Conservation (phyloP, 371 early-diverging fungal genomes). For the Mucor ambiguus region DNA sequence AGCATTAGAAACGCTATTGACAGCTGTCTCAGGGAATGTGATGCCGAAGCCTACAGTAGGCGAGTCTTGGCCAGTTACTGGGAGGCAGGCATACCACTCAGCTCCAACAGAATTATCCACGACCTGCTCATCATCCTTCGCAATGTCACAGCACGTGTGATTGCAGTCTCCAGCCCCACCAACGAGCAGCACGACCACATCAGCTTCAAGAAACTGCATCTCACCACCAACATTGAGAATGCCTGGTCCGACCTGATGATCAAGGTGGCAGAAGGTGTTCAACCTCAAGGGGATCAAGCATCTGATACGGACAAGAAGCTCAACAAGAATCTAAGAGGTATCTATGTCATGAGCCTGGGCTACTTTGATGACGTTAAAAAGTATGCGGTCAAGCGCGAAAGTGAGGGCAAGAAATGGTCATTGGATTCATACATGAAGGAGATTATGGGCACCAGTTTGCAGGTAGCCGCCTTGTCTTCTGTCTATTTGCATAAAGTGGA, state of each 20-base stretch:
- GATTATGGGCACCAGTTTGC: slow-evolving; percentile 59
- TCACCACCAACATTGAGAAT: slow-evolving; percentile 32
- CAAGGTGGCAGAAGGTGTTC: slow-evolving; percentile 22
- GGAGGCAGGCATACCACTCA: slow-evolving; percentile 41
- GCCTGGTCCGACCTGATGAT: slow-evolving; percentile 48
- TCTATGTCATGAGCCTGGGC: slow-evolving; percentile 56
- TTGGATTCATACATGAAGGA: slow-evolving; percentile 50
- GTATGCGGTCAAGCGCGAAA: slow-evolving; percentile 40
- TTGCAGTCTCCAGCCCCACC: slow-evolving; percentile 21
- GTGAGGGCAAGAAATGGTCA: slow-evolving; percentile 45
- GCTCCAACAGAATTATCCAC: slow-evolving; percentile 49
- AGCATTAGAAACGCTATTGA: slow-evolving; percentile 49
- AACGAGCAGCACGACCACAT: slow-evolving; percentile 11
- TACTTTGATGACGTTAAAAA: slow-evolving; percentile 54
- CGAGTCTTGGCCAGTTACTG: slow-evolving; percentile 41
- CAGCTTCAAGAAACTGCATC: slow-evolving; percentile 16
- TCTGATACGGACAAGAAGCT: slow-evolving; percentile 28
- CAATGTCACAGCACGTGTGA: slow-evolving; percentile 47
- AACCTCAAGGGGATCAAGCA: slow-evolving; percentile 12
- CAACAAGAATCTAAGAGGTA: slow-evolving; percentile 36
- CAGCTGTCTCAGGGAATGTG: slow-evolving; percentile 26
- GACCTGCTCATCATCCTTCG: slow-evolving; percentile 52
- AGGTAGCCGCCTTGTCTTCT: slow-evolving; percentile 60
- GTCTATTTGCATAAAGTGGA: slow-evolving; percentile 66
- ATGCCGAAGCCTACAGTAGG: slow-evolving; percentile 23